These are phyloP conservation scores for Cryphonectria naterciae DNA, from an alignment of 2,329 filamentous ascomycete genomes.

Conservation along the genomic window DNA sequence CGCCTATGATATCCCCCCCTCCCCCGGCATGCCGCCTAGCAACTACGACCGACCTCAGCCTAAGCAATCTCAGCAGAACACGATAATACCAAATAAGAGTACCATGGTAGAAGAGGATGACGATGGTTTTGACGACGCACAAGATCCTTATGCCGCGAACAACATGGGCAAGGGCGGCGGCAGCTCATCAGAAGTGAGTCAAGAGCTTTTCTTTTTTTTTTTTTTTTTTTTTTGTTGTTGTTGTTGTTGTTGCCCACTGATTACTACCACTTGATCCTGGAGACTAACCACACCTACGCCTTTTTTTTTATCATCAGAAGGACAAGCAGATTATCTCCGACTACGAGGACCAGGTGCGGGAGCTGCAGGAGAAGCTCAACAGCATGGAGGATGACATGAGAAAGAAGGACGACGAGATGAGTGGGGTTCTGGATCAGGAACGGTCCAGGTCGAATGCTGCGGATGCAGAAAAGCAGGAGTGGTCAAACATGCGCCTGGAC, in stretches of 20 bases:
- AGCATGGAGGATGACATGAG: slow-evolving; percentile 71
- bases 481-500: slow-evolving; percentile 65
- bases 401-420: slow-evolving; percentile 70
- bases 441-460: slow-evolving; percentile 55
- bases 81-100: slow-evolving; percentile 96
- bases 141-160: slow-evolving; percentile 57
- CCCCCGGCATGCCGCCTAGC: slow-evolving; percentile 61
- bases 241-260: too few species aligned
- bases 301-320: too few species aligned
- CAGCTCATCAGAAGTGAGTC: slow-evolving; percentile 45
- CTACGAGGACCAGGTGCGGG: slow-evolving; percentile 77
- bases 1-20: slow-evolving; percentile 61
- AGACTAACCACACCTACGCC: too few species aligned
- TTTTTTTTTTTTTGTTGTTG: too few species aligned
- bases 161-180: slow-evolving; percentile 22
- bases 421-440: slow-evolving; percentile 61
- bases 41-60: slow-evolving; percentile 77
- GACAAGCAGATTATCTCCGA: slow-evolving; percentile 77
- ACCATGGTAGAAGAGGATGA: slow-evolving; percentile 97
- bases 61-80: slow-evolving; percentile 93
- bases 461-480: slow-evolving; percentile 71
- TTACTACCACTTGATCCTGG: neutral
- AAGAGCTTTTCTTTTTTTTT: too few species aligned
- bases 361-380: slow-evolving; percentile 74
- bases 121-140: slow-evolving; percentile 65